These are phyloP conservation scores for Candida broadrunensis DNA, from an alignment of 805 yeast species.

Conservation along the genomic window DNA sequence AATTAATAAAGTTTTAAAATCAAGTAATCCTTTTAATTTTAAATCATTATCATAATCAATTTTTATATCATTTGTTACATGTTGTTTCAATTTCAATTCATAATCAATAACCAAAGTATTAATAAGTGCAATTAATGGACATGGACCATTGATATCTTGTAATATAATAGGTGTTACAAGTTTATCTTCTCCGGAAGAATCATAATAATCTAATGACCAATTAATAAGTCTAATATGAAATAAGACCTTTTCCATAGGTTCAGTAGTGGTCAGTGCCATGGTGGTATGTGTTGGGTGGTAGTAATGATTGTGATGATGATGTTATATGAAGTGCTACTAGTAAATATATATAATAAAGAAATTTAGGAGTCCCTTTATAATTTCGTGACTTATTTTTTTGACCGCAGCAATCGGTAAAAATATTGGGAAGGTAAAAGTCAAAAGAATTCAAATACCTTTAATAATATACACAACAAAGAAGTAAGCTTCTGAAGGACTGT, in stretches of 20 bases:
- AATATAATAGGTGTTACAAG: constrained; percentile 55
- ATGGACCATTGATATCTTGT: constrained; percentile 85
- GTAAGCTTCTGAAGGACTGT: too few species aligned
- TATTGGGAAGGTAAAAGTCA: too few species aligned
- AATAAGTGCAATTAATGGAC: constrained; percentile 76
- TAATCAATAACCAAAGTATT: constrained; percentile 62
- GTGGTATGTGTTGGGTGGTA: not conserved
- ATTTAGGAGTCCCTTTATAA: too few species aligned
- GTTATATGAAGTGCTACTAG: not conserved
- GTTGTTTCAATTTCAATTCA: constrained; percentile 24
- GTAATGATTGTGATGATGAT: not conserved
- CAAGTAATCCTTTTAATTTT: constrained; percentile 11
- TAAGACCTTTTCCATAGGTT: not conserved
- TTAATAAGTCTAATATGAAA: constrained; percentile 9
- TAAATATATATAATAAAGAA: constrained; percentile 3
- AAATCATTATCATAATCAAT: constrained; percentile 1
- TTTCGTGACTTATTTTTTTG: too few species aligned
- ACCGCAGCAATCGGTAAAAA: too few species aligned
- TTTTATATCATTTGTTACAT: constrained; percentile 4
- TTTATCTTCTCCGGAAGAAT: constrained; percentile 12
- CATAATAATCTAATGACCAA: constrained; percentile 8
- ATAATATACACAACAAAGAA: too few species aligned
- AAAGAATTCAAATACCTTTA: too few species aligned
- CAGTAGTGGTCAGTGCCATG: not conserved
- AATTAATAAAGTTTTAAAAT: constrained; percentile 14